phyloP scores from a whole-genome alignment of 768 basidiomycete species.

The Xerocomus brunneocitrinus region DNA sequence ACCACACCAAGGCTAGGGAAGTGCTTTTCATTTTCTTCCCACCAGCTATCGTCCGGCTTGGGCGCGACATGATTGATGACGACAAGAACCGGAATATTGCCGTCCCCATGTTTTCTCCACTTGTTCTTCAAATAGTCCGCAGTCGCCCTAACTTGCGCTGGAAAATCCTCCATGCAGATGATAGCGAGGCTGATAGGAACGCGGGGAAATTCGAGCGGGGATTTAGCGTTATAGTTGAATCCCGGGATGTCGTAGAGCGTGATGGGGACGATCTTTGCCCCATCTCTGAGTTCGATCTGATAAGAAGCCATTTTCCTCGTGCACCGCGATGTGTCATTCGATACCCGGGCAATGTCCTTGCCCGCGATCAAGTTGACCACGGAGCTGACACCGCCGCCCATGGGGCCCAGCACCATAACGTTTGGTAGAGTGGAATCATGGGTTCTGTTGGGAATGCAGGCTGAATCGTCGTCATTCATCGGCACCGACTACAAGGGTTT shows the following conservation, averaged over 20 bases:
- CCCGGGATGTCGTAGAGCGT: conserved; percentile 24
- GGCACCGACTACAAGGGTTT: conserved; percentile 5
- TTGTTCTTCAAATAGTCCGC: conserved; percentile 14
- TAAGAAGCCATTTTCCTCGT: conserved; percentile 15
- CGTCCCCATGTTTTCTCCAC: conserved; percentile 15
- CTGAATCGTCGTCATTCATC: not conserved
- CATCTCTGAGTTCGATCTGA: conserved; percentile 13
- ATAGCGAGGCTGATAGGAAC: conserved; percentile 21
- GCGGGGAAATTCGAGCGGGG: conserved; percentile 16
- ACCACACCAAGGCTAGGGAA: conserved; percentile 12
- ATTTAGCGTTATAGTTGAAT: conserved; percentile 16
- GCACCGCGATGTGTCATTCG: conserved; percentile 15
- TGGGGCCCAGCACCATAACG: conserved; percentile 24
- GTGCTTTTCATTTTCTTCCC: conserved; percentile 21
- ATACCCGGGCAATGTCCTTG: conserved; percentile 16
- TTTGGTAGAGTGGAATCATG: conserved; percentile 12
- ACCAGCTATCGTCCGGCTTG: conserved; percentile 17
- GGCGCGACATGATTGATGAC: conserved; percentile 21
- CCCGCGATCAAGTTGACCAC: conserved; percentile 30
- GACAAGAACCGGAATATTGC: conserved; percentile 16
- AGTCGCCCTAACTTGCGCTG: conserved; percentile 18
- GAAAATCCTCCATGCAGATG: conserved; percentile 21
- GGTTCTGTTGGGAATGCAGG: not conserved
- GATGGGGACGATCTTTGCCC: conserved; percentile 6
- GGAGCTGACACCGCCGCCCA: conserved; percentile 26